These are phyloP conservation scores for Trifolium fragiferum DNA, from an alignment of 306 rosid species.

Conservation along the genomic window DNA sequence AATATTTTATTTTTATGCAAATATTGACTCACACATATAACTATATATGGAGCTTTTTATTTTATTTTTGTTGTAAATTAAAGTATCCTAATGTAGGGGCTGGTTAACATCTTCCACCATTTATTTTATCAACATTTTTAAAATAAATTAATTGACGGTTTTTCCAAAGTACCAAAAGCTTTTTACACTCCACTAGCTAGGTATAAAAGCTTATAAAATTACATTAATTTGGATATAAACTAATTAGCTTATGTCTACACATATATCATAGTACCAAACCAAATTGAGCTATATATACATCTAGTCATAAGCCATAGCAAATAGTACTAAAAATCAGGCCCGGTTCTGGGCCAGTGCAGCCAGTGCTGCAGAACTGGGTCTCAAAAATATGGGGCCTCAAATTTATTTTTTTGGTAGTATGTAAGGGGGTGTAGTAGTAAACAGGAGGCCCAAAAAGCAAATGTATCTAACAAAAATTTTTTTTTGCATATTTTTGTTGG, in stretches of 20 bases:
- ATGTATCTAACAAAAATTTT: too few species aligned
- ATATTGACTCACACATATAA: neutral
- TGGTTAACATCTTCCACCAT: too few species aligned
- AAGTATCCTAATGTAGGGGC: neutral
- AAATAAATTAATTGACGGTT: neutral
- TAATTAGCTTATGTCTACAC: constrained; percentile 12
- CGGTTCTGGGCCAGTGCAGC: too few species aligned
- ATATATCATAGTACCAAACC: constrained; percentile 31
- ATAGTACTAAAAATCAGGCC: neutral
- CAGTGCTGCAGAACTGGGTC: too few species aligned
- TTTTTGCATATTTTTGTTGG: too few species aligned
- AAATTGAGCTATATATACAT: constrained; percentile 4
- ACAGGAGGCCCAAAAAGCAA: too few species aligned
- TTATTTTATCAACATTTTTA: neutral
- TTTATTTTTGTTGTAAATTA: neutral
- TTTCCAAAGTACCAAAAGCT: constrained; percentile 26
- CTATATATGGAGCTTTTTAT: too few species aligned
- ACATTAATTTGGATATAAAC: neutral
- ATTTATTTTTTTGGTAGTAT: too few species aligned
- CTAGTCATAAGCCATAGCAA: constrained; percentile 1
- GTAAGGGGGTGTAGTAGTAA: too few species aligned
- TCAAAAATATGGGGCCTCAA: too few species aligned
- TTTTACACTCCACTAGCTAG: constrained; percentile 24
- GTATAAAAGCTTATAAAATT: neutral
- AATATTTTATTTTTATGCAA: too few species aligned